Conservation (phyloP, 371 early-diverging fungal species). For the Dichotomocladium elegans region DNA sequence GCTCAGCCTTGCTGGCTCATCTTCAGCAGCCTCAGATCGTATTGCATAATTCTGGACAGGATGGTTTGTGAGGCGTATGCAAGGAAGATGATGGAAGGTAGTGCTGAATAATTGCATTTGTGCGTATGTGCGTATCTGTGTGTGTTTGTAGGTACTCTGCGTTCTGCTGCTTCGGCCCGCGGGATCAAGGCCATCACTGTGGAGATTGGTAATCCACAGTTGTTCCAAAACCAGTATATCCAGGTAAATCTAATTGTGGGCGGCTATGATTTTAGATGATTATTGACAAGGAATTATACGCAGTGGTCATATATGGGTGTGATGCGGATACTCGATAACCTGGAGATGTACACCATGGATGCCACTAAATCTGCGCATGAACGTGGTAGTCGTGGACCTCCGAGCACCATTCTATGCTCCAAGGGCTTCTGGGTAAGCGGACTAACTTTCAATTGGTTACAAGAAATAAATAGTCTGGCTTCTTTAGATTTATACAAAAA, state of each 20-base stretch:
- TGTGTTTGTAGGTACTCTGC: conserved; percentile 61
- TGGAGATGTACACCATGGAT: conserved; percentile 22
- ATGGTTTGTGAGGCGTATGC: conserved; percentile 16
- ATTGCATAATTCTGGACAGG: conserved; percentile 36
- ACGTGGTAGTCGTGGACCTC: conserved; percentile 9
- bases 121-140: too few relatives aligned
- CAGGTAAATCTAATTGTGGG: conserved; percentile 41
- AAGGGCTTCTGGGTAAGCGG: conserved; percentile 43
- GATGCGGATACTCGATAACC: conserved; percentile 36
- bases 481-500: conserved; percentile 47
- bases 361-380: conserved; percentile 1
- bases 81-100: too few relatives aligned
- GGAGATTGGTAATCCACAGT: conserved; percentile 77
- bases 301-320: conserved; percentile 36
- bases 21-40: conserved; percentile 85
- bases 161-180: conserved; percentile 77
- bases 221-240: conserved; percentile 73
- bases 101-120: too few relatives aligned
- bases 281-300: conserved; percentile 9
- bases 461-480: background rate
- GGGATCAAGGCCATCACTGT: conserved; percentile 88
- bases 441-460: conserved; percentile 22
- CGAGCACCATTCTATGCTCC: conserved; percentile 22
- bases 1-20: conserved; percentile 73
- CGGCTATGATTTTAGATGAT: conserved; percentile 48